phyloP scores from a whole-genome alignment of 2,329 filamentous ascomycete genomes.

The Ceratocystis papillata region DNA sequence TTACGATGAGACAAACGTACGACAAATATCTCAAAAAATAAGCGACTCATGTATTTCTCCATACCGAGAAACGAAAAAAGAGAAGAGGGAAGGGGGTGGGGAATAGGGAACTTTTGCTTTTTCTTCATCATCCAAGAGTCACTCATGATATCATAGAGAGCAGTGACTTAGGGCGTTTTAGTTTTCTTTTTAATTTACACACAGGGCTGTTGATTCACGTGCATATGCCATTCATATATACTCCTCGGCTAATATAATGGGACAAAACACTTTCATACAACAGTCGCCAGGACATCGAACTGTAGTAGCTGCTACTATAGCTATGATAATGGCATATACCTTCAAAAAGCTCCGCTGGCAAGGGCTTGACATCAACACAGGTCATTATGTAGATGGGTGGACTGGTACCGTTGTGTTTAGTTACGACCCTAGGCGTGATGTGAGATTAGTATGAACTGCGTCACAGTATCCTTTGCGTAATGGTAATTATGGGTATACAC shows the following conservation, averaged over 20 bases:
- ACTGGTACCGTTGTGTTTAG: constrained; percentile 31
- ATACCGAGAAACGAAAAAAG: not conserved
- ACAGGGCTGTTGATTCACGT: constrained; percentile 15
- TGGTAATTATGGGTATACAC: not conserved
- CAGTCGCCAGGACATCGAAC: constrained; percentile 12
- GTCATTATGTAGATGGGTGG: constrained; percentile 8
- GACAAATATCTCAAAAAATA: constrained; percentile 16
- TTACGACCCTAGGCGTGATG: constrained; percentile 42
- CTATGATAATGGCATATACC: constrained; percentile 6
- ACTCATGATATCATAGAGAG: constrained; percentile 8
- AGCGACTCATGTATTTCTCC: constrained; percentile 9
- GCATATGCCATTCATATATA: constrained; percentile 1
- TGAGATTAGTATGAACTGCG: constrained; percentile 12
- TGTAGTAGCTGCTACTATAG: constrained; percentile 12
- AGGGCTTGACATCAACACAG: constrained; percentile 1
- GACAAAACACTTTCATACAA: constrained; percentile 13
- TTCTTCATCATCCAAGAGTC: constrained; percentile 15
- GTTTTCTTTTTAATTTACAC: constrained; percentile 16
- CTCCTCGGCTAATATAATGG: not conserved
- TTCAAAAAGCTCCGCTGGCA: constrained; percentile 11
- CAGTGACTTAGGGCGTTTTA: constrained; percentile 21
- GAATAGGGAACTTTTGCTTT: constrained; percentile 8
- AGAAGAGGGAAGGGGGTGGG: not conserved
- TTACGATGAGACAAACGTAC: constrained; percentile 3
- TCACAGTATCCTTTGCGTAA: not conserved